Percentiles rank a stretch among this genome's conserved stretches.
Conservation (phyloP, 345 rosid genomes). For the Pistacia atlantica region DNA sequence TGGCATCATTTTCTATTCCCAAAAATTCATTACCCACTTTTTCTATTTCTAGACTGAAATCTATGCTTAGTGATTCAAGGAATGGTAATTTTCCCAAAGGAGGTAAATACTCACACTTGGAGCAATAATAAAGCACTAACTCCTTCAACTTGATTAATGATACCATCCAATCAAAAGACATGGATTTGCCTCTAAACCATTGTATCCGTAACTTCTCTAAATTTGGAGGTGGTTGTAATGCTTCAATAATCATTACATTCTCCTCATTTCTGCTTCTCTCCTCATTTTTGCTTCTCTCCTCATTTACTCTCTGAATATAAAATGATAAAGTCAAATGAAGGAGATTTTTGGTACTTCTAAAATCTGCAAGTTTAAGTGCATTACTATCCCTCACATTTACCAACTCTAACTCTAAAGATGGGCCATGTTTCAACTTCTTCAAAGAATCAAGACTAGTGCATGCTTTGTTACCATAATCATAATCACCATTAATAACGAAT, state of each 20-base stretch:
- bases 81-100: not conserved
- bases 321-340: not conserved
- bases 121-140: not conserved
- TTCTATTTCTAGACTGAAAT: no score
- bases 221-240: conserved; percentile 2
- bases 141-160: not conserved
- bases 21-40: not conserved
- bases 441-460: no score
- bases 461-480: no score
- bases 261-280: not conserved
- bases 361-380: no score
- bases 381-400: no score
- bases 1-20: not conserved
- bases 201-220: not conserved
- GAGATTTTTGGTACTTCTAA: no score
- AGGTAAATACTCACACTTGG: not conserved
- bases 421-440: no score
- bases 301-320: not conserved
- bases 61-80: conserved; percentile 1
- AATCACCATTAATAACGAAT: no score
- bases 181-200: not conserved
- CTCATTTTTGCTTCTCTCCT: not conserved
- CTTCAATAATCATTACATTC: not conserved
- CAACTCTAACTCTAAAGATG: no score
- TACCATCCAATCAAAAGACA: not conserved